A percentile compares a stretch with the other conserved stretches of the same genome.
phyloP scores from a whole-genome alignment of 495 filamentous ascomycete genomes.

The Antarctomyces pellizariae region DNA sequence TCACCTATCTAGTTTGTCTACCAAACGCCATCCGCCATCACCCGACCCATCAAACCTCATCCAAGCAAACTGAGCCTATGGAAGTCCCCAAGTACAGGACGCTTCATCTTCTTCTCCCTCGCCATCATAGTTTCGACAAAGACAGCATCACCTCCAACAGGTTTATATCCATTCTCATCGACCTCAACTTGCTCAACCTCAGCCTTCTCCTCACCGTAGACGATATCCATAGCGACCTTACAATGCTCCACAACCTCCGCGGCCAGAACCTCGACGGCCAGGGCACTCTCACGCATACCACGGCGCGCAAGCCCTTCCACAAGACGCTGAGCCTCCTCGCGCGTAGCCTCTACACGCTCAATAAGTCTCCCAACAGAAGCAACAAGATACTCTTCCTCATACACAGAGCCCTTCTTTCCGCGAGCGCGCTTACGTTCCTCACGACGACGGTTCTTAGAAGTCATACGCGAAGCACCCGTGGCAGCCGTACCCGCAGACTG shows the following conservation, averaged over 20 bases:
- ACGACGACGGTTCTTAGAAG: slow-evolving; percentile 55
- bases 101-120: slow-evolving; percentile 18
- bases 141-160: slow-evolving; percentile 24
- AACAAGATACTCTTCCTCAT: slow-evolving; percentile 91
- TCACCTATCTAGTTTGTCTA: too few species aligned
- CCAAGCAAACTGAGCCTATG: slow-evolving; percentile 33
- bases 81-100: slow-evolving; percentile 22
- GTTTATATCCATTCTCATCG: slow-evolving; percentile 12
- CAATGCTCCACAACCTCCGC: slow-evolving; percentile 49
- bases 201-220: slow-evolving; percentile 27
- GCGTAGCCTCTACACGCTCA: slow-evolving; percentile 52
- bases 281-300: slow-evolving; percentile 68
- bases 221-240: slow-evolving; percentile 33
- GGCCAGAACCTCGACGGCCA: slow-evolving; percentile 48
- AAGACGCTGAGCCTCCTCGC: slow-evolving; percentile 43
- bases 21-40: too few species aligned
- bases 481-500: slow-evolving; percentile 38
- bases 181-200: slow-evolving; percentile 7
- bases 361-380: slow-evolving; percentile 66
- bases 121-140: slow-evolving; percentile 24
- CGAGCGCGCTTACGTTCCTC: slow-evolving; percentile 90
- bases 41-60: too few species aligned
- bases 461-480: slow-evolving; percentile 42
- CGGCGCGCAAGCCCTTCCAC: slow-evolving; percentile 53
- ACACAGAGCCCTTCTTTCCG: slow-evolving; percentile 87